Percentiles rank a stretch among this genome's conserved stretches.
Conservation (phyloP, 805 yeast species). For the Myxozyma neglecta region DNA sequence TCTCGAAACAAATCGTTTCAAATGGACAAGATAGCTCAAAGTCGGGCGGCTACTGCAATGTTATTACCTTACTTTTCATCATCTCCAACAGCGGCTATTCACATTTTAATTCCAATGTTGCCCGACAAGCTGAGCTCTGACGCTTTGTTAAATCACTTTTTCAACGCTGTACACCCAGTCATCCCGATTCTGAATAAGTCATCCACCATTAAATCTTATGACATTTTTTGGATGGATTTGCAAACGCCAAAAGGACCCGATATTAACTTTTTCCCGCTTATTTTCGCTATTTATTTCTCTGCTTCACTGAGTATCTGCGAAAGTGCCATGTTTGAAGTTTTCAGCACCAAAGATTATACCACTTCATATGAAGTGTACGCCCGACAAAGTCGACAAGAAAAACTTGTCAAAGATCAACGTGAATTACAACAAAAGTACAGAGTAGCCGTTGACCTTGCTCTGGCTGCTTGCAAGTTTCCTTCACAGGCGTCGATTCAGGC, state of each 20-base stretch:
- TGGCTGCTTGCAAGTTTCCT: slow-evolving; percentile 13
- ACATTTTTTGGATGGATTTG: slow-evolving; percentile 10
- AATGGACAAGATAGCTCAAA: slow-evolving; percentile 14
- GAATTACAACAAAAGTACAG: slow-evolving; percentile 8
- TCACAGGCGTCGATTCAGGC: slow-evolving; percentile 17
- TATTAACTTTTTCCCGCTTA: slow-evolving; percentile 6
- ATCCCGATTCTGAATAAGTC: slow-evolving; percentile 14
- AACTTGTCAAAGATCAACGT: slow-evolving; percentile 2
- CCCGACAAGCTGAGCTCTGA: slow-evolving; percentile 17
- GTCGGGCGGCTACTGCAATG: slow-evolving; percentile 11
- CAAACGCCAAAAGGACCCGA: background rate
- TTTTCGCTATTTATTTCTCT: slow-evolving; percentile 15
- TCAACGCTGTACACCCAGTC: slow-evolving; percentile 21
- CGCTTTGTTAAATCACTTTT: slow-evolving; percentile 12
- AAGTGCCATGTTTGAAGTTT: slow-evolving; percentile 10
- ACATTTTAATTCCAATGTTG: background rate
- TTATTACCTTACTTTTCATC: slow-evolving; percentile 4
- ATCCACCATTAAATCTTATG: slow-evolving; percentile 1
- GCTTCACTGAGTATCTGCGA: slow-evolving; percentile 20
- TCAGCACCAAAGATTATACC: background rate
- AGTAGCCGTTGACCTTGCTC: slow-evolving; percentile 16
- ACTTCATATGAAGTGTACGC: slow-evolving; percentile 4
- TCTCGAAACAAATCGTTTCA: slow-evolving; percentile 9
- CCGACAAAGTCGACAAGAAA: slow-evolving; percentile 6
- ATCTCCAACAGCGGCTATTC: slow-evolving; percentile 7